A percentile compares a stretch with the other conserved stretches of the same genome.
Conservation (phyloP, 805 yeast species). For the Candida adriatica region DNA sequence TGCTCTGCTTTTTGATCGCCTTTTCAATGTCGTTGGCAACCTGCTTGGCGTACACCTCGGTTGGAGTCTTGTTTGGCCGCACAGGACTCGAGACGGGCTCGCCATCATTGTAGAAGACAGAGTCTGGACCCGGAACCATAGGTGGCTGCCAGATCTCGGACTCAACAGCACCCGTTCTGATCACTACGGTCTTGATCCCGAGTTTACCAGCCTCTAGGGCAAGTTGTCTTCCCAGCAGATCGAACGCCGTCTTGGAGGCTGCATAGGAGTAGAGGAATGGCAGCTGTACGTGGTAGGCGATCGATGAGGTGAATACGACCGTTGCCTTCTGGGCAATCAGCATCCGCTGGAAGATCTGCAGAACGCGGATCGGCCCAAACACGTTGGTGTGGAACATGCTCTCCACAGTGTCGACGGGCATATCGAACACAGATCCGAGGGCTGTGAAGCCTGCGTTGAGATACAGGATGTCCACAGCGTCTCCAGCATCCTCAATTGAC, state of each 20-base stretch:
- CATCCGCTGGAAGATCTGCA: slow-evolving; percentile 27
- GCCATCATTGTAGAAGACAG: slow-evolving; percentile 12
- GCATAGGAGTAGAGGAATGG: slow-evolving; percentile 31
- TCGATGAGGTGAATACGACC: slow-evolving; percentile 33
- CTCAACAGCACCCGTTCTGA: slow-evolving; percentile 34
- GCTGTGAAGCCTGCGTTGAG: slow-evolving; percentile 33
- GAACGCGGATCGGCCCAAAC: slow-evolving; percentile 31
- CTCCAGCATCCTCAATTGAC: slow-evolving; percentile 26
- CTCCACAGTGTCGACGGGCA: slow-evolving; percentile 22
- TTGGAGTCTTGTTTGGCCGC: slow-evolving; percentile 14
- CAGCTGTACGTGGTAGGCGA: slow-evolving; percentile 26
- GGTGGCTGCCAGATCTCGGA: slow-evolving; percentile 24
- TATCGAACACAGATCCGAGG: slow-evolving; percentile 27
- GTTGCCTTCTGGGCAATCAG: slow-evolving; percentile 30
- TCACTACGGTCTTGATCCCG: slow-evolving; percentile 33
- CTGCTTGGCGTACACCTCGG: slow-evolving; percentile 31
- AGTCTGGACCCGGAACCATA: slow-evolving; percentile 6
- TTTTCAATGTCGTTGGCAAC: slow-evolving; percentile 30
- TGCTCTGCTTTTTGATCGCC: slow-evolving; percentile 1
- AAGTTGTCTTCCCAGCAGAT: slow-evolving; percentile 28
- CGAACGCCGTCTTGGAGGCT: slow-evolving; percentile 35
- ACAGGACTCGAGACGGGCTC: slow-evolving; percentile 1
- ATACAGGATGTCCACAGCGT: slow-evolving; percentile 31
- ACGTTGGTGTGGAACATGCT: slow-evolving; percentile 28
- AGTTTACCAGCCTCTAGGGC: slow-evolving; percentile 31